Evolutionary conservation across 2,329 filamentous ascomycete species (phyloP), one percentile per base, ranked within the genome.

Genomic region (Graphilbum fragrans): DNA sequence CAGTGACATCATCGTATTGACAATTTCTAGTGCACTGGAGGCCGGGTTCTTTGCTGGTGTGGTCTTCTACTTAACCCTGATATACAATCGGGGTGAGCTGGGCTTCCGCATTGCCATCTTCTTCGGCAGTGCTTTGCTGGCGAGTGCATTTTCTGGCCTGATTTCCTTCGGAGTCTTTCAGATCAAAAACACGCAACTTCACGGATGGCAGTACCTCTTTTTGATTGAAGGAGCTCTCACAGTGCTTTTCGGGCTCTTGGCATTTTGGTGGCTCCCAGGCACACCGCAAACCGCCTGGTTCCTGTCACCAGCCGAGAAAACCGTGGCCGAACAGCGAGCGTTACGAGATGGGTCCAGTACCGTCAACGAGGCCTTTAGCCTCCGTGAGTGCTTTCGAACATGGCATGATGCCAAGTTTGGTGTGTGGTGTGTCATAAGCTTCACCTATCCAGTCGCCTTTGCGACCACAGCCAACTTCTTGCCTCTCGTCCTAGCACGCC

Each of bases 51-150:
- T 83, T 52, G 80, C 81, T 0, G 59, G 82, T 4, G 79, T 83
- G 21, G 67, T 69, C 44, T 67, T 66, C 47, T 69, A 69, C 47
- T 61, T 71, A 39, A 75, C 72, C 1, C 74, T 69, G 2, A 85
- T 86, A 57, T 86, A 86, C 55, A 72, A 78, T 16, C 70, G 81
- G 39, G 76, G 74, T 22, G 82, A 86, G 54, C 68, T 86, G 4
- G 81, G 80, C 6, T 66, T 80, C 9, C 72, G 82, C 3, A 65
- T 86, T 2, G 80, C 80, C 18, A 62, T 86, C 41, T 86, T 85
- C 61, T 48, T 45, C 35, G 43, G 39, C 9, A 40, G 38, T 2
- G 42, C 41, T 4, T 16, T 45, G n/a, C 17, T 50, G 1, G 45
- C 47, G 2, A 42, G 81, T 0, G 77, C 78, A 1, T 58, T 60